These are phyloP conservation scores for Annulohypoxylon nitens DNA, from an alignment of 495 filamentous ascomycete genomes.

Conservation along the genomic window DNA sequence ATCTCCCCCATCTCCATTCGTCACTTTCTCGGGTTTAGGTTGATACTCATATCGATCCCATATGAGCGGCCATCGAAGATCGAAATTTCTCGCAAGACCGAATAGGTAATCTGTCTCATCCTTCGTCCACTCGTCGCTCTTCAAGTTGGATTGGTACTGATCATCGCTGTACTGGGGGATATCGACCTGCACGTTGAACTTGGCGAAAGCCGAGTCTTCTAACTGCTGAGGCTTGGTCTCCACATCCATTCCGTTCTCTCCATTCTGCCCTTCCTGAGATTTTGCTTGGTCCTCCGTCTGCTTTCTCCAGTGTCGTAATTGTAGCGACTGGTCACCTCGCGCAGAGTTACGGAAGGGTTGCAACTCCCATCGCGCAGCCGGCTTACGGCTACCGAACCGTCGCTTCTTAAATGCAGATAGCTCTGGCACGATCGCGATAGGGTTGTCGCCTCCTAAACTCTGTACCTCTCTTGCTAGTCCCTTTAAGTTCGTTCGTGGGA, in stretches of 20 bases:
- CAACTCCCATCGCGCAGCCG: constrained; percentile 68
- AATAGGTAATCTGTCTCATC: constrained; percentile 95
- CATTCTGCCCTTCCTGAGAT: constrained; percentile 32
- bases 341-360: constrained; percentile 69
- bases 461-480: constrained; percentile 70
- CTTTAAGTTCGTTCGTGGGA: constrained; percentile 74
- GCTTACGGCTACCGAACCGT: constrained; percentile 69
- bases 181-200: constrained; percentile 84
- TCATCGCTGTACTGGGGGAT: constrained; percentile 85
- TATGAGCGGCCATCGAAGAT: constrained; percentile 91
- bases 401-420: constrained; percentile 62
- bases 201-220: constrained; percentile 72
- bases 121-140: constrained; percentile 82
- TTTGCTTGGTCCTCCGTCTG: constrained; percentile 56
- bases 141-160: constrained; percentile 82
- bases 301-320: constrained; percentile 76
- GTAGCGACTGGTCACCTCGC: constrained; percentile 62
- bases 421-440: constrained; percentile 63
- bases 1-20: constrained; percentile 45
- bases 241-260: constrained; percentile 25
- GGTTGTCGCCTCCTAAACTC: constrained; percentile 67
- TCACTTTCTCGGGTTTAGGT: constrained; percentile 56
- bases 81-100: constrained; percentile 76
- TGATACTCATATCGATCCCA: constrained; percentile 90
- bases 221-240: constrained; percentile 44